Percentiles rank a stretch among this genome's conserved stretches.
Conservation (phyloP, 2,329 filamentous ascomycete species). For the Aphanocladium album region DNA sequence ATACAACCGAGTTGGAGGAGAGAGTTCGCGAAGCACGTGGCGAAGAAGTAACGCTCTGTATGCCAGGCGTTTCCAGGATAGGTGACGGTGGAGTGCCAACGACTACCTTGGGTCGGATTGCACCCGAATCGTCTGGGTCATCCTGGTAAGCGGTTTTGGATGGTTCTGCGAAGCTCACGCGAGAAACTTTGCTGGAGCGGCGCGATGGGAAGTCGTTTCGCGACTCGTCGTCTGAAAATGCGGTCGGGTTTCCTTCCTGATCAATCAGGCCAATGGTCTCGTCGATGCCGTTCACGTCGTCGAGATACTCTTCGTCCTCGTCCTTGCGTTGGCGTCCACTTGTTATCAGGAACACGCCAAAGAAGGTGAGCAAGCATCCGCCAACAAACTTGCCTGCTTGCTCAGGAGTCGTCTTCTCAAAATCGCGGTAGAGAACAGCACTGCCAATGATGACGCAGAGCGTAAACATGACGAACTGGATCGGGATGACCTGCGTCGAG, state of each 20-base stretch:
- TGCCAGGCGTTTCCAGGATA: neutral
- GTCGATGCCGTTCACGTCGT: conserved; percentile 54
- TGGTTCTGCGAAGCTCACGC: conserved; percentile 36
- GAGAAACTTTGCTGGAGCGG: conserved; percentile 44
- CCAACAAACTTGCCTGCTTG: conserved; percentile 82
- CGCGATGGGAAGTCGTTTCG: conserved; percentile 31
- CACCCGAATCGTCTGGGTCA: conserved; percentile 30
- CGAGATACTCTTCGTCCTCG: conserved; percentile 46
- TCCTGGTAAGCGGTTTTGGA: conserved; percentile 33
- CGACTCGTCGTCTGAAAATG: conserved; percentile 23
- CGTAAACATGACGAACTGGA: conserved; percentile 96
- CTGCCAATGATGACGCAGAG: conserved; percentile 93
- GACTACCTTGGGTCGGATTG: conserved; percentile 24
- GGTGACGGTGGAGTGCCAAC: conserved; percentile 15
- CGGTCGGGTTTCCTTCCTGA: conserved; percentile 35
- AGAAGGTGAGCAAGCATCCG: conserved; percentile 87
- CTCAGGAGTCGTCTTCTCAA: conserved; percentile 70
- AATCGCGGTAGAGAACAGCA: conserved; percentile 89
- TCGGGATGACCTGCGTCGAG: conserved; percentile 95
- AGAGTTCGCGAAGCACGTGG: conserved; percentile 33
- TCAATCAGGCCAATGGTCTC: conserved; percentile 57
- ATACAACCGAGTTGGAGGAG: conserved; percentile 28
- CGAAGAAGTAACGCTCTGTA: conserved; percentile 27
- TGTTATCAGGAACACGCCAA: conserved; percentile 96
- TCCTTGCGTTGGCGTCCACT: conserved; percentile 63